Base-by-base conservation (phyloP, 768 basidiomycete genomes). In the Tylopilus felleus region DNA sequence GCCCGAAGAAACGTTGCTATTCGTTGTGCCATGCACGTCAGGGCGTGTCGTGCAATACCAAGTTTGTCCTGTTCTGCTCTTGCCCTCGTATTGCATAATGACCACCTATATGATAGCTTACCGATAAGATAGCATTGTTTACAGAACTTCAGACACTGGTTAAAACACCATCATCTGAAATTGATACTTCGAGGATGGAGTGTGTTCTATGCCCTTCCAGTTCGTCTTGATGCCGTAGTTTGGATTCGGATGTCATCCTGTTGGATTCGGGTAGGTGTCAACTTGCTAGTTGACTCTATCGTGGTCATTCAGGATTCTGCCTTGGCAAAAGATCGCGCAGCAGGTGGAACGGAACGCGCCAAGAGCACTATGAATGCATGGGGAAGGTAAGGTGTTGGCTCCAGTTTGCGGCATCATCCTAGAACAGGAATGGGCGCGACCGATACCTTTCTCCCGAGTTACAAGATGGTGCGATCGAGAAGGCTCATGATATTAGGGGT, bases 1-100 rank as follows among this genome's bases (percentile, higher is more conserved):
- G 0, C 49, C 55, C 27, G 43, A 47, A 45, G 86, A 88, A 63
- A 90, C 88, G 0, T 62, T 92, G 1, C 82, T 94, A 65, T 93
- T 82, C 64, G 84, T 86, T 2, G 77, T 87, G 29, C 87, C 89
- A 0, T 86, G 84, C 60, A 90, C 89, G 0, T 93, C 90, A 0
- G 90, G 85, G 0, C 75, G 82, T 8, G 88, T 92, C 0, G 81
- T 83, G 13, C 71, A 75, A n/a, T 85, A 86, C 60, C 86, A 89
- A 73, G 90, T 87, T 28, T 51, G 77, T 64, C 43, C 36, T 36
- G 27, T 43, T 44, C 42, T 13, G 17, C 12, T 29, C 16, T 49
- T 28, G 0, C 19, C 39, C 12, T 25, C 28, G 1, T n/a, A 5
- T 29, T 39, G 29, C 19, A 14, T 42, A 9, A 27, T 16, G n/a